Percentiles rank a stretch among this genome's conserved stretches.
phyloP scores from a whole-genome alignment of 495 filamentous ascomycete species.

The Xylaria palmicola region DNA sequence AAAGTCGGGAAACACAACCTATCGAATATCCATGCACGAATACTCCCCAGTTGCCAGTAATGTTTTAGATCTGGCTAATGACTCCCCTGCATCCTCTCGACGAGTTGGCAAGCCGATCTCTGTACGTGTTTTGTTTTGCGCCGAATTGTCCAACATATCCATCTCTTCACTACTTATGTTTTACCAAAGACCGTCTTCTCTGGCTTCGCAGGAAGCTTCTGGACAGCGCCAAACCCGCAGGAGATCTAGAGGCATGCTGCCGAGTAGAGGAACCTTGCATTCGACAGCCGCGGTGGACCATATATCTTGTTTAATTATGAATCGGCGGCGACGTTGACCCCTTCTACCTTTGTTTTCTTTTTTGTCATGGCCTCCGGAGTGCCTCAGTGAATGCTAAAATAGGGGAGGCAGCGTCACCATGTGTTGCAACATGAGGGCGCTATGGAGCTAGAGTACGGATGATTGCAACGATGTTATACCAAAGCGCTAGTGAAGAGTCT shows the following conservation, averaged over 20 bases:
- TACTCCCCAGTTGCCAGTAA: constrained; percentile 29
- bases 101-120: constrained; percentile 31
- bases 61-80: constrained; percentile 34
- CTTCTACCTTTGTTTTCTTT: constrained; percentile 25
- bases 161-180: constrained; percentile 3
- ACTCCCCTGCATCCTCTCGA: constrained; percentile 31
- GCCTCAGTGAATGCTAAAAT: constrained; percentile 25
- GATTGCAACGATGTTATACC: constrained; percentile 38
- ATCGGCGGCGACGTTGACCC: constrained; percentile 28
- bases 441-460: constrained; percentile 25
- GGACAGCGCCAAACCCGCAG: constrained; percentile 22
- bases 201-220: constrained; percentile 24
- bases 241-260: constrained; percentile 23
- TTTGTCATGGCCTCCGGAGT: constrained; percentile 21
- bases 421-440: constrained; percentile 22
- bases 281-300: constrained; percentile 31
- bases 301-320: constrained; percentile 41
- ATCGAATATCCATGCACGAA: constrained; percentile 24
- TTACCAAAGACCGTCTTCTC: constrained; percentile 21
- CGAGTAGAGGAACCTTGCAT: constrained; percentile 28
- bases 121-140: constrained; percentile 33
- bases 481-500: constrained; percentile 21
- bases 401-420: constrained; percentile 19
- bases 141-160: constrained; percentile 24
- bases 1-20: constrained; percentile 7